phyloP scores from a whole-genome alignment of 345 rosid genomes.

The Aquilaria malaccensis region DNA sequence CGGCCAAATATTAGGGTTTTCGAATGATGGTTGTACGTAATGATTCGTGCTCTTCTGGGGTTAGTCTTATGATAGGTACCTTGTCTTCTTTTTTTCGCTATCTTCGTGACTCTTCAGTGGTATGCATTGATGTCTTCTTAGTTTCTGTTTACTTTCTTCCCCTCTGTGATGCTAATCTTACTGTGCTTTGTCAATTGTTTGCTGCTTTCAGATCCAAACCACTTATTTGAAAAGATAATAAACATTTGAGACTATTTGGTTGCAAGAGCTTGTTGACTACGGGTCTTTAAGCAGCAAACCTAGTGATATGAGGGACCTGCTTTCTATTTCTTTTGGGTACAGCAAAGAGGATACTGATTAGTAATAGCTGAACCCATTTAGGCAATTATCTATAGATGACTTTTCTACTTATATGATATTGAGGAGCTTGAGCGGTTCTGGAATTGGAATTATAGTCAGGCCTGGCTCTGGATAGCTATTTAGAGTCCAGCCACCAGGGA shows the following conservation, averaged over 20 bases:
- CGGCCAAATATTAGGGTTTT: slow-evolving; percentile 23
- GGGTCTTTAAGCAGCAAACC: slow-evolving; percentile 14
- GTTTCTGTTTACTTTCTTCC: slow-evolving; percentile 3
- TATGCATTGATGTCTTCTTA: background rate
- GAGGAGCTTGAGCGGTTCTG: slow-evolving; percentile 22
- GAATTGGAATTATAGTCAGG: slow-evolving; percentile 28
- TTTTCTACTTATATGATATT: slow-evolving; percentile 19
- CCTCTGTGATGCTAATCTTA: slow-evolving; percentile 15
- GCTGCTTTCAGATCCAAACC: slow-evolving; percentile 35
- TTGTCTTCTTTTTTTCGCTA: slow-evolving; percentile 1
- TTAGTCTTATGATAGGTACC: background rate
- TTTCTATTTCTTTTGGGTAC: slow-evolving; percentile 19
- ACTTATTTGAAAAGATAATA: slow-evolving; percentile 31
- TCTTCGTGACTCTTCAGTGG: slow-evolving; percentile 9
- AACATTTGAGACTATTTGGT: slow-evolving; percentile 22
- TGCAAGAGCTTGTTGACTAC: slow-evolving; percentile 17
- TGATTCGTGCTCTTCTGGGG: background rate
- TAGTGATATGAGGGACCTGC: slow-evolving; percentile 15
- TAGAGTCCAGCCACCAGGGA: slow-evolving; percentile 52
- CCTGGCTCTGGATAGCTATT: slow-evolving; percentile 73
- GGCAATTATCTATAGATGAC: slow-evolving; percentile 9
- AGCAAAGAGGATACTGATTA: slow-evolving; percentile 17
- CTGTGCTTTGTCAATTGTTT: slow-evolving; percentile 23
- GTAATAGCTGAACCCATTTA: slow-evolving; percentile 3
- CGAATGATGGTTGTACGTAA: background rate